phyloP scores from a whole-genome alignment of 176 grass and related monocot genomes.

The Oryza meyeriana region DNA sequence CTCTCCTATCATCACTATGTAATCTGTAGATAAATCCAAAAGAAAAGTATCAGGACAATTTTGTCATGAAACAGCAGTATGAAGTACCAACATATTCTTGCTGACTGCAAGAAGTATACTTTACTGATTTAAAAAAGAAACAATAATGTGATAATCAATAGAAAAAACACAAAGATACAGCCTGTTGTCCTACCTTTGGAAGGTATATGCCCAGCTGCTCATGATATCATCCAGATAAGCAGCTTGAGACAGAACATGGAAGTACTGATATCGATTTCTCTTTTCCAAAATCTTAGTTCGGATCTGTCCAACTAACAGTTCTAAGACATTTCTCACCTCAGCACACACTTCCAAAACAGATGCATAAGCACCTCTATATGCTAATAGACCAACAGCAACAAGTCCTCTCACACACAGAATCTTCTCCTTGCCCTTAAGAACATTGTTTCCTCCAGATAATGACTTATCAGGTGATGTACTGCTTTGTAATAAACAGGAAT shows the following conservation, averaged over 20 bases:
- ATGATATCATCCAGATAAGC: slow-evolving; percentile 92
- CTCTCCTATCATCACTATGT: slow-evolving; percentile 51
- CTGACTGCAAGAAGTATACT: neutral
- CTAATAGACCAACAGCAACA: slow-evolving; percentile 85
- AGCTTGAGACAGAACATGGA: slow-evolving; percentile 76
- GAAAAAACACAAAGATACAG: slow-evolving; percentile 32
- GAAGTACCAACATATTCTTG: slow-evolving; percentile 5
- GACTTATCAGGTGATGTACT: slow-evolving; percentile 38
- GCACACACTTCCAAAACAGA: slow-evolving; percentile 75
- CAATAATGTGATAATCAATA: slow-evolving; percentile 29
- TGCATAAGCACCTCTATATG: slow-evolving; percentile 76
- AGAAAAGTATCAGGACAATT: slow-evolving; percentile 9
- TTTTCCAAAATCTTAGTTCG: slow-evolving; percentile 67
- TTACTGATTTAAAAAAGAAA: slow-evolving; percentile 21
- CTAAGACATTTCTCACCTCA: slow-evolving; percentile 93
- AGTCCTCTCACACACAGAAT: slow-evolving; percentile 59
- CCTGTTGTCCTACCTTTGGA: slow-evolving; percentile 56
- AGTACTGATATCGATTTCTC: slow-evolving; percentile 61
- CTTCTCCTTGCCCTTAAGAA: slow-evolving; percentile 60
- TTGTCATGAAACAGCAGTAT: slow-evolving; percentile 21
- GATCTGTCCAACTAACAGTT: slow-evolving; percentile 72
- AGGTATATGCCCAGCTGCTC: slow-evolving; percentile 81
- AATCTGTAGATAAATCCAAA: slow-evolving; percentile 53
- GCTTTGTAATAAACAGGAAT: slow-evolving; percentile 71
- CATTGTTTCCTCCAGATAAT: slow-evolving; percentile 51